Percentiles rank a stretch among this genome's conserved stretches.
phyloP scores from a whole-genome alignment of 768 basidiomycete species.

The Tulasnella sp. region DNA sequence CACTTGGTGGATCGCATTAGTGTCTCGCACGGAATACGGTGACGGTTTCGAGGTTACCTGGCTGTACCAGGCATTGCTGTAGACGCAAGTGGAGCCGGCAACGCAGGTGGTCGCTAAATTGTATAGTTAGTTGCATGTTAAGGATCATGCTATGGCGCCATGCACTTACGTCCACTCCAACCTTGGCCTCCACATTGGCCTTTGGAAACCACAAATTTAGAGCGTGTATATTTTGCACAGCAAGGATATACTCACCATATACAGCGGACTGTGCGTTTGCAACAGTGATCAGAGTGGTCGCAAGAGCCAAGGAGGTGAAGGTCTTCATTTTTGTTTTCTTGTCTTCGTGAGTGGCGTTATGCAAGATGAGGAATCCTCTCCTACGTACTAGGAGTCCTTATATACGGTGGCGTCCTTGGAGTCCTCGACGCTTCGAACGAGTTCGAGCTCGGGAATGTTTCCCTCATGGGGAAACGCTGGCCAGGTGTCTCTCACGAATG shows the following conservation, averaged over 20 bases:
- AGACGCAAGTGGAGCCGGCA: slow-evolving; percentile 39
- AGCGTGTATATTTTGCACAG: no score
- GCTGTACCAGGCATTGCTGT: slow-evolving; percentile 42
- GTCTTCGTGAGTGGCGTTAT: not conserved
- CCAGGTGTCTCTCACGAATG: not conserved
- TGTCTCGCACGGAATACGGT: not conserved
- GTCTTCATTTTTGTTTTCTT: not conserved
- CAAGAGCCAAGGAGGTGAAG: not conserved
- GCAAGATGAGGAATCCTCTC: not conserved
- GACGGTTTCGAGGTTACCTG: slow-evolving; percentile 27
- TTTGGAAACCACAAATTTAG: not conserved
- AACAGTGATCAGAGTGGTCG: not conserved
- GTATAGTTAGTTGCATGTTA: not conserved
- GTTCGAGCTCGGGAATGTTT: not conserved
- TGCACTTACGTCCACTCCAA: not conserved
- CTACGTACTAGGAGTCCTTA: not conserved
- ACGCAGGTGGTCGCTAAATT: slow-evolving; percentile 29
- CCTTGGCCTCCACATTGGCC: not conserved
- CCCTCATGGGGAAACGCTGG: not conserved
- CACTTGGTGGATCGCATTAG: not conserved
- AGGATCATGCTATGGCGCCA: not conserved
- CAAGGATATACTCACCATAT: not conserved
- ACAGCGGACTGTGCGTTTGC: not conserved
- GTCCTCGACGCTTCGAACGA: not conserved
- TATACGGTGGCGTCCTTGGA: not conserved